These are phyloP conservation scores for Soucietia sequanensis DNA, from an alignment of 805 yeast genomes.

Conservation along the genomic window DNA sequence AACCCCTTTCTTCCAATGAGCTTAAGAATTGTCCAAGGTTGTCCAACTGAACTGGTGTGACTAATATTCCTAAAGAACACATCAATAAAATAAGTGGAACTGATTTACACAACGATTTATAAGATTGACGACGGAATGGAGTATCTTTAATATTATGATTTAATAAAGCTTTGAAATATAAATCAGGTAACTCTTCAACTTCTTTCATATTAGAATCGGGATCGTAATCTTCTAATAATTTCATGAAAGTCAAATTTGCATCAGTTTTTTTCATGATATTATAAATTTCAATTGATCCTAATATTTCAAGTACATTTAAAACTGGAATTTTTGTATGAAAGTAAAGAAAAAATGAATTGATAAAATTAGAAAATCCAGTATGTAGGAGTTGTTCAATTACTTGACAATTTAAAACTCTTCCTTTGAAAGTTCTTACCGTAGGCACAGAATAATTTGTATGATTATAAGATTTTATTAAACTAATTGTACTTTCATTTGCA, in stretches of 20 bases:
- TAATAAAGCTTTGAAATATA: constrained; percentile 12
- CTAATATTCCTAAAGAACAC: constrained; percentile 32
- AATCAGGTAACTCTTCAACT: constrained; percentile 6
- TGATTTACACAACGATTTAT: constrained; percentile 16
- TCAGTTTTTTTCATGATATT: constrained; percentile 18
- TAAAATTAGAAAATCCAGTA: constrained; percentile 13
- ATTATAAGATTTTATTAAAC: constrained; percentile 14
- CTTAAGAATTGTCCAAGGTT: constrained; percentile 26
- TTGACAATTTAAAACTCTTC: constrained; percentile 9
- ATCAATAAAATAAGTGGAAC: constrained; percentile 25
- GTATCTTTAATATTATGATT: constrained; percentile 14
- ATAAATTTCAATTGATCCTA: constrained; percentile 28
- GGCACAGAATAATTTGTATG: not conserved
- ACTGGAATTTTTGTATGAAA: constrained; percentile 35
- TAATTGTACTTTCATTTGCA: constrained; percentile 6
- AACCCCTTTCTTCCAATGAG: constrained; percentile 27
- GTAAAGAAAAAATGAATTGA: constrained; percentile 29
- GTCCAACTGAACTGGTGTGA: constrained; percentile 31
- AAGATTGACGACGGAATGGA: constrained; percentile 16
- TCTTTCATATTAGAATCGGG: constrained; percentile 5
- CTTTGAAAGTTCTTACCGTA: constrained; percentile 7
- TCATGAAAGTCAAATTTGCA: constrained; percentile 16
- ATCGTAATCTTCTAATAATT: constrained; percentile 12
- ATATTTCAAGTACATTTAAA: constrained; percentile 24
- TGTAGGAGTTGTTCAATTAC: constrained; percentile 18